Base-by-base conservation (phyloP, 257 asterid species). In the Penstemon barbatus region DNA sequence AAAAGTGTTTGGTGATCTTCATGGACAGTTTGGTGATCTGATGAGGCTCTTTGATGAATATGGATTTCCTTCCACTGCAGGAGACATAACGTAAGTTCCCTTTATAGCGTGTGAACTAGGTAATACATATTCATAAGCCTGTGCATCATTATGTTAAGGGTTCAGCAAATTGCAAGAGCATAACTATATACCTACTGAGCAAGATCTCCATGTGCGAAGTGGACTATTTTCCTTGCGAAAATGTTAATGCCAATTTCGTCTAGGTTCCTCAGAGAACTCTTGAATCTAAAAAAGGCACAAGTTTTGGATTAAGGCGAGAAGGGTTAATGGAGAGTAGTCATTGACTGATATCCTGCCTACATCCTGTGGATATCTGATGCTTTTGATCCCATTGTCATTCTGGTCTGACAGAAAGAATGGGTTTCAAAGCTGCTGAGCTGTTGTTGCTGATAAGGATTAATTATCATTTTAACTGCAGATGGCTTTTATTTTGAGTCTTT, bases 31-130 rank as follows among this genome's bases (percentile, higher is more conserved):
- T 77, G 98, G 98, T 77, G 99, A 94, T 80, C 72, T 94, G 69
- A 91, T 94, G 98, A 83, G 99, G 51, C 93, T 94, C 39, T 94
- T 94, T 78, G 99, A 94, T 77, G 99, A 94, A 87, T 94, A 94
- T 83, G 99, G 99, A 42, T 94, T 89, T 86, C 99, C 99, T 77
- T 94, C 98, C 58, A 86, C 98, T 78, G 99, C 97, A 25, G 99
- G 99, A 67, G 99, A 94, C 83, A 84, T 94, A 13, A 89, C 98
- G 99, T 94, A 79, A 83, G 95, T 74, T 79, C 48, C 9, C 63
- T 62, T 74, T 65, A 38, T 58, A 63, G 41, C 63, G 62, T 62
- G 49, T 69, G 67, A 70, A 57, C 25, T 45, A 36, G 54, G 19
- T 41, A 39, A 46, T 60, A 56, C 36, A 6, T 52, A 8, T 52